phyloP scores from a whole-genome alignment of 2,329 filamentous ascomycete genomes.

The Phialophora macrospora region DNA sequence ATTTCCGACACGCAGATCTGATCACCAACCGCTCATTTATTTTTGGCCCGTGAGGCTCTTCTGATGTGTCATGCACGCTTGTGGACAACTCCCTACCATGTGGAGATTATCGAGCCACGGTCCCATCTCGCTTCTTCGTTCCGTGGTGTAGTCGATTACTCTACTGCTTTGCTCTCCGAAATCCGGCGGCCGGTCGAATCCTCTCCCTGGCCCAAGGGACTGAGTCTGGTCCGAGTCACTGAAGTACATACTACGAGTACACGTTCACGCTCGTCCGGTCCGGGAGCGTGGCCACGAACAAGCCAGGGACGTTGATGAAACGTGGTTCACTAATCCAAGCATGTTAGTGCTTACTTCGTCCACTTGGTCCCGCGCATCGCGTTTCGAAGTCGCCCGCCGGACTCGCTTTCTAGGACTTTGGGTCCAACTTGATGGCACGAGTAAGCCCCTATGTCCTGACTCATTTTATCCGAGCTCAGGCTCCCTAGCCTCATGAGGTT shows the following conservation, averaged over 20 bases:
- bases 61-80: constrained; percentile 1
- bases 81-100: background rate
- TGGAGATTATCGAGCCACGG: constrained; percentile 1
- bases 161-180: background rate
- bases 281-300: background rate
- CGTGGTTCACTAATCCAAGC: background rate
- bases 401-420: background rate
- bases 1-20: constrained; percentile 51
- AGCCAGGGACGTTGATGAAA: background rate
- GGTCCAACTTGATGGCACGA: background rate
- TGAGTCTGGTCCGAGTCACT: background rate
- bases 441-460: background rate
- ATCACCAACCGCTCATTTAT: constrained; percentile 31
- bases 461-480: background rate
- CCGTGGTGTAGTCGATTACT: background rate
- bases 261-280: background rate
- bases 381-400: background rate
- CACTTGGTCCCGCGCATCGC: background rate
- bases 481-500: constrained; percentile 7
- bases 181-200: background rate
- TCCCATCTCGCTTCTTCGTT: background rate
- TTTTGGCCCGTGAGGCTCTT: constrained; percentile 13
- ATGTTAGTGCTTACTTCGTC: background rate
- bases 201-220: background rate
- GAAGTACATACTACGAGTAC: too few species aligned